These are phyloP conservation scores for Pseudogymnoascus sp. DNA, from an alignment of 2,329 filamentous ascomycete genomes.

Conservation along the genomic window DNA sequence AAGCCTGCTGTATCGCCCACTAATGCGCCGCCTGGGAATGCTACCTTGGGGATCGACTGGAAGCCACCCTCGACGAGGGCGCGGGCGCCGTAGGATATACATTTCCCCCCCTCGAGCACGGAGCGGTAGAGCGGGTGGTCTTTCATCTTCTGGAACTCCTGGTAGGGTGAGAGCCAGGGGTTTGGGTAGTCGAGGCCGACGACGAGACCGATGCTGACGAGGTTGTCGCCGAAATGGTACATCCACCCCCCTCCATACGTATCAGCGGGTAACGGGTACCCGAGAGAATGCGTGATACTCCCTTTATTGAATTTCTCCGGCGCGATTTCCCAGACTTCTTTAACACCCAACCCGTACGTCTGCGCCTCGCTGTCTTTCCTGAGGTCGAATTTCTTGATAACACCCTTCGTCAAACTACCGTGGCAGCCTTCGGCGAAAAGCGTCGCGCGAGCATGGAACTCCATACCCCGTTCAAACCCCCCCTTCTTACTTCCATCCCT, in stretches of 20 bases:
- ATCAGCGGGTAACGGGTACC: slow-evolving; percentile 78
- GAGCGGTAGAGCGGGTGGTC: slow-evolving; percentile 84
- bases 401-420: slow-evolving; percentile 88
- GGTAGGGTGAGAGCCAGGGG: slow-evolving; percentile 91
- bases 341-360: slow-evolving; percentile 89
- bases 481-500: slow-evolving; percentile 80
- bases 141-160: slow-evolving; percentile 98
- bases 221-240: slow-evolving; percentile 98
- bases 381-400: slow-evolving; percentile 88
- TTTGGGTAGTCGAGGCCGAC: slow-evolving; percentile 93
- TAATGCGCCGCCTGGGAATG: slow-evolving; percentile 89
- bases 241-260: slow-evolving; percentile 98
- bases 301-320: slow-evolving; percentile 88
- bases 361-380: slow-evolving; percentile 83
- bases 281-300: slow-evolving; percentile 80
- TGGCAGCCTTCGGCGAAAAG: slow-evolving; percentile 93
- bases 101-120: slow-evolving; percentile 91
- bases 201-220: slow-evolving; percentile 85
- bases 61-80: slow-evolving; percentile 91
- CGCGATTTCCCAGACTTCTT: slow-evolving; percentile 95
- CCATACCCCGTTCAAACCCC: slow-evolving; percentile 92
- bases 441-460: slow-evolving; percentile 88
- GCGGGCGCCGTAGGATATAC: slow-evolving; percentile 89
- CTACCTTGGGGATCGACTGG: slow-evolving; percentile 94
- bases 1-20: slow-evolving; percentile 96